These are phyloP conservation scores for Naganishia cerealis DNA, from an alignment of 1,284 basidiomycete genomes.

Conservation along the genomic window DNA sequence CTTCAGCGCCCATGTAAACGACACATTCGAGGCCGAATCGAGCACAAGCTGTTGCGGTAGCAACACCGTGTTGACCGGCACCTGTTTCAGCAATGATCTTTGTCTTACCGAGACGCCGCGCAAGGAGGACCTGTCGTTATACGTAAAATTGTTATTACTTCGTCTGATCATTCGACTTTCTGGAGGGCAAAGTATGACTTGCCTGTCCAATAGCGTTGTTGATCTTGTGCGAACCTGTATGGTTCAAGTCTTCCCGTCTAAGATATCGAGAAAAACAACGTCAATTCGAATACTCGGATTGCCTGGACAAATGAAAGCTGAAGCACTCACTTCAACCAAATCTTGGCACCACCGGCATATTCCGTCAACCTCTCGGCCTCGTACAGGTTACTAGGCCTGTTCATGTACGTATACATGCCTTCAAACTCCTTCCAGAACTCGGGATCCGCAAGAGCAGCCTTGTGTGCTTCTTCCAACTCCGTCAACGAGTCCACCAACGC, in stretches of 20 bases:
- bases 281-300: not conserved
- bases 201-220: constrained; percentile 92
- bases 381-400: constrained; percentile 71
- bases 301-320: not conserved
- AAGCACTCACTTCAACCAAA: constrained; percentile 84
- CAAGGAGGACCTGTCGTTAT: constrained; percentile 74
- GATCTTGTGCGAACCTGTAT: constrained; percentile 96
- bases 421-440: constrained; percentile 91
- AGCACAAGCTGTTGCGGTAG: constrained; percentile 96
- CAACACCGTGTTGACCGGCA: constrained; percentile 97
- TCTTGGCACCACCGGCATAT: constrained; percentile 79
- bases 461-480: constrained; percentile 89
- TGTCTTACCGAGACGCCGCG: constrained; percentile 87
- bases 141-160: not conserved
- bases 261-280: constrained; percentile 28
- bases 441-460: constrained; percentile 80
- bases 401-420: constrained; percentile 85
- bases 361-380: constrained; percentile 72
- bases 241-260: constrained; percentile 63
- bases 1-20: constrained; percentile 98
- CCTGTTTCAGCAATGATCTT: constrained; percentile 98
- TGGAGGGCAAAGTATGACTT: constrained; percentile 33
- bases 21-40: constrained; percentile 94
- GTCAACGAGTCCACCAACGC: constrained; percentile 84
- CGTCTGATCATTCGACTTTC: not conserved